These are phyloP conservation scores for Babesia bovis DNA, from an alignment of 169 alveolate species.

Conservation along the genomic window DNA sequence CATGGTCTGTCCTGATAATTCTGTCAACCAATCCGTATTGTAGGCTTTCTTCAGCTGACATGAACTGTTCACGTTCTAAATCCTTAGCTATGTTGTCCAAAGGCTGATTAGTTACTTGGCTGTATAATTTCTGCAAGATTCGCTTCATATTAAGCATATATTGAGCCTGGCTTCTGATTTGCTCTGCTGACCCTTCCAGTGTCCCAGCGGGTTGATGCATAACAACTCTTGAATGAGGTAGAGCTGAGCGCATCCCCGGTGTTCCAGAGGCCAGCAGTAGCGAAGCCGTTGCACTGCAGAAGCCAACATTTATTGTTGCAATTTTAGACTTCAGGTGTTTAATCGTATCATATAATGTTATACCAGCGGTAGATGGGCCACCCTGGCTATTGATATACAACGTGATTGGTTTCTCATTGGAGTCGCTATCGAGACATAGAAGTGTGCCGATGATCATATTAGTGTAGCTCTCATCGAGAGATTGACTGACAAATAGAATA, in stretches of 20 bases:
- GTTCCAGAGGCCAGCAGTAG: slow-evolving; percentile 70
- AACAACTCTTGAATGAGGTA: slow-evolving; percentile 61
- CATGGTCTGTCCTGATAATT: slow-evolving; percentile 11
- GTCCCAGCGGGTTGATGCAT: slow-evolving; percentile 70
- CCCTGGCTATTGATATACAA: slow-evolving; percentile 71
- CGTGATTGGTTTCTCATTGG: slow-evolving; percentile 53
- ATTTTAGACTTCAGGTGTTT: slow-evolving; percentile 63
- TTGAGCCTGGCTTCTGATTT: slow-evolving; percentile 50
- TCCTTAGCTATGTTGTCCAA: slow-evolving; percentile 68
- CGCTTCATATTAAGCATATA: slow-evolving; percentile 35
- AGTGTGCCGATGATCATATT: slow-evolving; percentile 52
- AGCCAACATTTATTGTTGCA: slow-evolving; percentile 69
- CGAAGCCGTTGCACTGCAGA: slow-evolving; percentile 75
- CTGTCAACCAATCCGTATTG: slow-evolving; percentile 81
- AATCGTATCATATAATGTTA: slow-evolving; percentile 65
- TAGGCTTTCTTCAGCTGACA: slow-evolving; percentile 81
- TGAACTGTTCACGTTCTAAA: slow-evolving; percentile 80
- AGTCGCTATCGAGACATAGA: slow-evolving; percentile 63
- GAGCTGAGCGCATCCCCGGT: slow-evolving; percentile 66
- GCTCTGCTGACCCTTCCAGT: slow-evolving; percentile 67
- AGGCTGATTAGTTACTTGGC: slow-evolving; percentile 73
- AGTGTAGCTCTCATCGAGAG: slow-evolving; percentile 57
- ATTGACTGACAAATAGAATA: slow-evolving; percentile 62
- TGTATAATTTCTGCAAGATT: slow-evolving; percentile 31
- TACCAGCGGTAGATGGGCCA: slow-evolving; percentile 66